A percentile compares a stretch with the other conserved stretches of the same genome.
These are phyloP conservation scores for Nothophoma quercina DNA, from an alignment of 2,329 filamentous ascomycete species.

Conservation along the genomic window DNA sequence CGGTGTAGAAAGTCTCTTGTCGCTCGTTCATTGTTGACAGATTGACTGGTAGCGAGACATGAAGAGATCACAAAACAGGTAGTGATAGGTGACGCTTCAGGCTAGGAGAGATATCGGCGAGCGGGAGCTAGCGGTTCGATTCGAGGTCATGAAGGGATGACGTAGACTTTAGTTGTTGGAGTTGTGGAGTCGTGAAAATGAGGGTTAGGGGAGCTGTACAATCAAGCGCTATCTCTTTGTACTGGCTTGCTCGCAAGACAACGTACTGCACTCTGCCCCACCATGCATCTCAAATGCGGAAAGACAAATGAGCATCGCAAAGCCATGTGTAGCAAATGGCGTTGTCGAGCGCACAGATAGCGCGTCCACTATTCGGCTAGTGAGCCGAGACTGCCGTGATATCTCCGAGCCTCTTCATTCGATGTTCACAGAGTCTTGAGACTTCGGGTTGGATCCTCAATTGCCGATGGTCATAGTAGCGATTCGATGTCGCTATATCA, in stretches of 20 bases:
- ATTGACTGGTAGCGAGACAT: not conserved
- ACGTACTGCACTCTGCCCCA: constrained; percentile 12
- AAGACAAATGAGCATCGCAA: constrained; percentile 12
- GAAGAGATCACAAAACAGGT: not conserved
- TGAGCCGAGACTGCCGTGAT: constrained; percentile 13
- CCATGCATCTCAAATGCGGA: constrained; percentile 2
- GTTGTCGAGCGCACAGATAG: constrained; percentile 9
- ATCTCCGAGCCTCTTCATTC: not conserved
- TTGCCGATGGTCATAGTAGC: not conserved
- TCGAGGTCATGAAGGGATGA: not conserved
- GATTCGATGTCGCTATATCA: not conserved
- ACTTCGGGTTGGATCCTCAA: too few relatives aligned
- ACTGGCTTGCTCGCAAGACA: not conserved
- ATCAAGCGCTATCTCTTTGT: too few relatives aligned
- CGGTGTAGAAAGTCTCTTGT: constrained; percentile 15
- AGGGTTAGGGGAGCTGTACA: too few relatives aligned
- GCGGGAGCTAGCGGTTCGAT: constrained; percentile 4
- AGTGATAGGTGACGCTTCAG: not conserved
- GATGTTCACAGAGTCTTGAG: too few relatives aligned
- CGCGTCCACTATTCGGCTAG: constrained; percentile 13
- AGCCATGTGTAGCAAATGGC: constrained; percentile 16
- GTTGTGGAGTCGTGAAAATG: not conserved
- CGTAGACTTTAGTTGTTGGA: not conserved
- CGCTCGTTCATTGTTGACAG: constrained; percentile 9
- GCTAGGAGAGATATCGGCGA: not conserved